These are phyloP conservation scores for Fusarium anthophilum DNA, from an alignment of 2,329 filamentous ascomycete species.

Conservation along the genomic window DNA sequence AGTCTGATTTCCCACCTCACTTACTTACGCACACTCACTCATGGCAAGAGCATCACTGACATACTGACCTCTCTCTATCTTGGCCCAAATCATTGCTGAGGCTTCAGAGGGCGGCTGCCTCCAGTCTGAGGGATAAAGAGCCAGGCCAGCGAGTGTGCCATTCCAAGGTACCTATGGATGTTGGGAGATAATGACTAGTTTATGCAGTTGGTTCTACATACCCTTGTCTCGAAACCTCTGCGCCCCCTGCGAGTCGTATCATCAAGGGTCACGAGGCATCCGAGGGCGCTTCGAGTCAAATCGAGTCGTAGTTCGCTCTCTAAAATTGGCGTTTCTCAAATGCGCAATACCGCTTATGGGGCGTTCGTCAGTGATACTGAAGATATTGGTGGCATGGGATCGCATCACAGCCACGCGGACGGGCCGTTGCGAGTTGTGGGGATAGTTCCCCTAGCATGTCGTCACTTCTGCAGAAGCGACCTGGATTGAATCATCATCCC, in stretches of 20 bases:
- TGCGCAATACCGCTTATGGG: not conserved
- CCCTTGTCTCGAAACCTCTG: constrained; percentile 26
- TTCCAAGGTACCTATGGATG: not conserved
- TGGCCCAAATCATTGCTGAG: not conserved
- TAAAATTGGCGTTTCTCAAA: not conserved
- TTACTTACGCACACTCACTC: not conserved
- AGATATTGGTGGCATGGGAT: not conserved
- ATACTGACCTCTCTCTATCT: not conserved
- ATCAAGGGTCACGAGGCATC: constrained; percentile 7
- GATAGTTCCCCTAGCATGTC: not conserved
- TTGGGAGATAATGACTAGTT: not conserved
- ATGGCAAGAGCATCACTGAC: not conserved
- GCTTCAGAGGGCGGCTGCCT: too few relatives aligned
- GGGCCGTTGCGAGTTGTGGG: constrained; percentile 26
- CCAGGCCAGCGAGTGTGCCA: not conserved
- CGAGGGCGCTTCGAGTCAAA: not conserved
- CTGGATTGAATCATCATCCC: not conserved
- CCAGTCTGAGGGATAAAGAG: not conserved
- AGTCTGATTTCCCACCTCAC: not conserved
- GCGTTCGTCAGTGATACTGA: not conserved
- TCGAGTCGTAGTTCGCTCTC: not conserved
- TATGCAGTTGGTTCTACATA: constrained; percentile 18
- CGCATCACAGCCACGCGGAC: constrained; percentile 9
- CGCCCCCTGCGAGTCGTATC: constrained; percentile 17
- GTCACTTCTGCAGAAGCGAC: not conserved